Conservation (phyloP, 108 stramenopile genomes). For the Nannochloropsis gaditana region DNA sequence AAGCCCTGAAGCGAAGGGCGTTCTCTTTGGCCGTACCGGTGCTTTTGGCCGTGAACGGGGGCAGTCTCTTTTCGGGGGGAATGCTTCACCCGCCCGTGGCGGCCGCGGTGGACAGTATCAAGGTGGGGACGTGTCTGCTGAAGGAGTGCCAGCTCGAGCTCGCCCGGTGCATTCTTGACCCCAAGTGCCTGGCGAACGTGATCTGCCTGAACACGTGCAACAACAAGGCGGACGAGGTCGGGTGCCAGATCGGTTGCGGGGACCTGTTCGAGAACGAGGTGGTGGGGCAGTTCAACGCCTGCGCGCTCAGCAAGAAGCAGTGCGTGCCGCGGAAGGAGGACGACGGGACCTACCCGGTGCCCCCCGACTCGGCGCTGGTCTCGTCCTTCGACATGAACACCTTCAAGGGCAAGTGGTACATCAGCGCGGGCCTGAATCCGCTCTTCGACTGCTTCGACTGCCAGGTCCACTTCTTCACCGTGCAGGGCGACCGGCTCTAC, state of each 20-base stretch:
- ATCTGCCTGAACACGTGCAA: conserved; percentile 79
- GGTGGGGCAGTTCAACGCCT: conserved; percentile 93
- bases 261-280: conserved; percentile 87
- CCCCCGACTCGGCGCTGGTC: conserved; percentile 59
- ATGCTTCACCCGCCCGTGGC: conserved; percentile 21
- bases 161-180: conserved; percentile 74
- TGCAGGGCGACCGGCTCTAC: conserved; percentile 71
- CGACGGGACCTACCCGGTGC: conserved; percentile 81
- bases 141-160: conserved; percentile 48
- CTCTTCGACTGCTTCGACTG: conserved; percentile 91
- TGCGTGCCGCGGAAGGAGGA: conserved; percentile 83
- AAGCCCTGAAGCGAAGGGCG: background rate
- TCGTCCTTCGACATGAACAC: conserved; percentile 72
- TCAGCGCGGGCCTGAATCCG: conserved; percentile 82
- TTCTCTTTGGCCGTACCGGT: background rate
- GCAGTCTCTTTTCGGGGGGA: background rate
- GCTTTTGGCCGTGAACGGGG: background rate
- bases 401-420: conserved; percentile 84
- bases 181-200: conserved; percentile 87
- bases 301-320: conserved; percentile 77
- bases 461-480: conserved; percentile 93
- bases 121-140: conserved; percentile 40
- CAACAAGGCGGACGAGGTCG: conserved; percentile 70
- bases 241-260: conserved; percentile 89
- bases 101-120: conserved; percentile 27